phyloP scores from a whole-genome alignment of 2,329 filamentous ascomycete species.

The Leptographium lundbergii region DNA sequence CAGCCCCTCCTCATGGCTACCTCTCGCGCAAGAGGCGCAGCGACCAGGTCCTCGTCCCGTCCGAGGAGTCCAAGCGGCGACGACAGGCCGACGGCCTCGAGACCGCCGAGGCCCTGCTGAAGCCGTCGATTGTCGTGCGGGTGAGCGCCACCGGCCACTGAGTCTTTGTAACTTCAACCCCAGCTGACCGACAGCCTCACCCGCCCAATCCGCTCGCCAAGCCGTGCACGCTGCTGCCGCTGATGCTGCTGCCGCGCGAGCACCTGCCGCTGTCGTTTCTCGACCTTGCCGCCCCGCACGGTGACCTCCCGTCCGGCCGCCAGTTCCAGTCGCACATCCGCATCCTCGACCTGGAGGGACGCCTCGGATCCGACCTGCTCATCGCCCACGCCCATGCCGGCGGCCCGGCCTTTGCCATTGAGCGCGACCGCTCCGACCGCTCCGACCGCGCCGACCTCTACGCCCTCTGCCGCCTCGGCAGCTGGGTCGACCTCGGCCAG shows the following conservation, averaged over 20 bases:
- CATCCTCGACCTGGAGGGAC: slow-evolving; percentile 49
- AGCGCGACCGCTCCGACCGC: slow-evolving; percentile 36
- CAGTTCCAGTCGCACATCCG: slow-evolving; percentile 50
- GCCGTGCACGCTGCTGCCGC: slow-evolving; percentile 42
- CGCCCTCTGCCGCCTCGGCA: slow-evolving; percentile 53
- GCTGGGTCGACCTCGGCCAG: slow-evolving; percentile 49
- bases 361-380: slow-evolving; percentile 45
- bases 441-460: slow-evolving; percentile 40
- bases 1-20: slow-evolving; percentile 10
- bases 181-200: slow-evolving; percentile 32
- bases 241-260: slow-evolving; percentile 51
- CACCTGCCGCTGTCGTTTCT: slow-evolving; percentile 48
- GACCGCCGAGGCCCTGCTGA: slow-evolving; percentile 39
- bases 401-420: slow-evolving; percentile 46
- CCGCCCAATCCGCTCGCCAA: slow-evolving; percentile 39
- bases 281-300: slow-evolving; percentile 39
- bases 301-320: slow-evolving; percentile 37
- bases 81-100: slow-evolving; percentile 10
- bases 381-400: slow-evolving; percentile 38
- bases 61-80: slow-evolving; percentile 13
- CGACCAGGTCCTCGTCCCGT: slow-evolving; percentile 2
- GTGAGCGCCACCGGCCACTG: too few species aligned
- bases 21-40: slow-evolving; percentile 10
- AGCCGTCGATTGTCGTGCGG: slow-evolving; percentile 38
- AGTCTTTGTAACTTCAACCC: too few species aligned